phyloP scores from a whole-genome alignment of 768 basidiomycete species.

The Infundibulicybe gibba region DNA sequence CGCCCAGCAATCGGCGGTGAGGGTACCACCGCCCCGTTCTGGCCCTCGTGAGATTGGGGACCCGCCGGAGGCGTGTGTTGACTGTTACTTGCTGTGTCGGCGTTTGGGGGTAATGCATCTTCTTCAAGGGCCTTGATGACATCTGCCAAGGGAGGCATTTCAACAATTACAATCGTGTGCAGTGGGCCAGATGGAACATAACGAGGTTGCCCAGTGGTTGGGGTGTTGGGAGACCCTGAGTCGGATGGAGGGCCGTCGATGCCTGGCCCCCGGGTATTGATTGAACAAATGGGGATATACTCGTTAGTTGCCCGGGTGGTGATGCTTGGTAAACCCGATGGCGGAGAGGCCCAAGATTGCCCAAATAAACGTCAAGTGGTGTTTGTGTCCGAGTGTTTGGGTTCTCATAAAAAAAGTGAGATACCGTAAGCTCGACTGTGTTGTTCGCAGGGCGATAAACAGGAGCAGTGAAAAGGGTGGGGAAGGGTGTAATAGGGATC shows the following conservation, averaged over 20 bases:
- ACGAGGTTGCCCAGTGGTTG: conserved; percentile 34
- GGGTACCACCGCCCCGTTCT: conserved; percentile 23
- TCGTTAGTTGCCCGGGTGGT: conserved; percentile 64
- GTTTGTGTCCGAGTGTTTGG: conserved; percentile 57
- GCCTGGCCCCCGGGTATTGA: conserved; percentile 33
- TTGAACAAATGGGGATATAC: conserved; percentile 56
- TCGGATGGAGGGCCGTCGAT: conserved; percentile 27
- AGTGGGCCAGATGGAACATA: conserved; percentile 51
- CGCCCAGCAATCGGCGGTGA: conserved; percentile 60
- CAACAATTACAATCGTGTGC: conserved; percentile 82
- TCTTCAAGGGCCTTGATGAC: conserved; percentile 79
- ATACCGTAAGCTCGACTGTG: conserved; percentile 79
- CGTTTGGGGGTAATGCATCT: conserved; percentile 47
- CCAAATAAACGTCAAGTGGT: conserved; percentile 87
- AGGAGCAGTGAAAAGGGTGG: conserved; percentile 80
- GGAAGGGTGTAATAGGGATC: conserved; percentile 85
- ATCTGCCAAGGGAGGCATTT: conserved; percentile 74
- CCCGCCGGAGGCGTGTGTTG: conserved; percentile 28
- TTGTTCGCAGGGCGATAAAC: conserved; percentile 67
- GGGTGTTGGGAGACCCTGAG: conserved; percentile 22
- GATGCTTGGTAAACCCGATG: conserved; percentile 73
- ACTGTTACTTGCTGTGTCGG: conserved; percentile 32
- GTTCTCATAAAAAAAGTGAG: conserved; percentile 84
- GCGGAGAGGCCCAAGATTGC: conserved; percentile 83
- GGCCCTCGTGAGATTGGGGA: conserved; percentile 18